Conservation (phyloP, 495 filamentous ascomycete species). For the Tuber melanosporum region DNA sequence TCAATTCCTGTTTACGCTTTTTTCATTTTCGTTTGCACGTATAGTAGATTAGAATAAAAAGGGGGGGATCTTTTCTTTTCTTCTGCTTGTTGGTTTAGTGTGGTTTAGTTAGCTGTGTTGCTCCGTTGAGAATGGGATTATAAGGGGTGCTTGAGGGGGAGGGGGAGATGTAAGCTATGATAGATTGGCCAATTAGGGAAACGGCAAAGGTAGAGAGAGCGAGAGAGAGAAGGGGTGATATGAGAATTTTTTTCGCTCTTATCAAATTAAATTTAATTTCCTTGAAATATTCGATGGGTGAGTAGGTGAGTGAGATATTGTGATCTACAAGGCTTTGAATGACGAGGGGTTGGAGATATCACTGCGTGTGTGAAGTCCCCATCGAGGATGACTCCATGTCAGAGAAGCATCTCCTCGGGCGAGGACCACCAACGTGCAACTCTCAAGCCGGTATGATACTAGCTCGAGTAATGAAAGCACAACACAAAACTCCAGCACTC, state of each 20-base stretch:
- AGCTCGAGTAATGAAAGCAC: too few species aligned
- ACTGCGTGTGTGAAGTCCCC: background rate
- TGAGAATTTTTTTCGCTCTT: background rate
- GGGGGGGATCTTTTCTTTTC: background rate
- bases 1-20: background rate
- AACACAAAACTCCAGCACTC: too few species aligned
- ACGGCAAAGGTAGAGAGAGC: background rate
- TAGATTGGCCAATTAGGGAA: background rate
- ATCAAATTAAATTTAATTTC: too few species aligned
- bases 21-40: background rate
- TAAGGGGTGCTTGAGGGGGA: background rate
- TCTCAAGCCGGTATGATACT: background rate
- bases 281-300: background rate
- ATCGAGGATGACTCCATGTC: background rate
- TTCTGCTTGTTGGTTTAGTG: background rate
- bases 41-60: background rate
- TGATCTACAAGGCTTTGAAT: background rate
- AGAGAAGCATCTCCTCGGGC: background rate
- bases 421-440: background rate
- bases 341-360: background rate
- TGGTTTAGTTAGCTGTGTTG: background rate
- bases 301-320: background rate
- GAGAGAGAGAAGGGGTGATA: background rate
- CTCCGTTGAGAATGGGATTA: background rate
- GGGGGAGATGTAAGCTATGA: background rate